Evolutionary conservation across 2,329 filamentous ascomycete genomes (phyloP).

Genomic region (Didymella glomerata): DNA sequence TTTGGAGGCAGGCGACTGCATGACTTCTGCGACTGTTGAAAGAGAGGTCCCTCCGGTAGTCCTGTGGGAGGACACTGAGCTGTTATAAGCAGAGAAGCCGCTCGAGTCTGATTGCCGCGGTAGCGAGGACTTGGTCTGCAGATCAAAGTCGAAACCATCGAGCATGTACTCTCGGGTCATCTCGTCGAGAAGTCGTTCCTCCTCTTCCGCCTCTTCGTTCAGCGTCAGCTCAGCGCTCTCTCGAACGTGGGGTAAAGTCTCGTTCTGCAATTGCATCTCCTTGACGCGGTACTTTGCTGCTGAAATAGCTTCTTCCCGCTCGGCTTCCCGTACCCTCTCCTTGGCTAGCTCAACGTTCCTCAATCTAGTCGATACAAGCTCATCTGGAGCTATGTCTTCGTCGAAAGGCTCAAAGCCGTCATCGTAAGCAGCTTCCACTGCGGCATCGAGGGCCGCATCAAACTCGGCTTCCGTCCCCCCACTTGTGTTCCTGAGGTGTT

Average conservation of each 20-base stretch:
- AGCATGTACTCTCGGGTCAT: constrained; percentile 85
- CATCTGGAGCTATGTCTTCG: constrained; percentile 51
- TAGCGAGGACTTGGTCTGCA: constrained; percentile 71
- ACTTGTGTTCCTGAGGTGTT: constrained; percentile 73
- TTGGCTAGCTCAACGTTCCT: constrained; percentile 78
- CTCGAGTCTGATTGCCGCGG: constrained; percentile 85
- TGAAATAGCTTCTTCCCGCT: constrained; percentile 71
- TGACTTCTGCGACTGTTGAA: constrained; percentile 75
- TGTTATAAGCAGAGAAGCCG: constrained; percentile 83
- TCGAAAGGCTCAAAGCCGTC: constrained; percentile 82
- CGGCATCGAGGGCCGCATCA: constrained; percentile 91
- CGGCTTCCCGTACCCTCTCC: constrained; percentile 76
- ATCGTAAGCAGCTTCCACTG: constrained; percentile 94
- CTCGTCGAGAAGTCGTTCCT: constrained; percentile 73
- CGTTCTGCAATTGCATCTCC: constrained; percentile 54
- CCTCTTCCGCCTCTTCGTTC: constrained; percentile 57
- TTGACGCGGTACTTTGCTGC: constrained; percentile 68
- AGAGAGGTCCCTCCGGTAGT: constrained; percentile 72
- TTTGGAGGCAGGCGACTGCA: constrained; percentile 52
- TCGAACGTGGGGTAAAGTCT: constrained; percentile 54
- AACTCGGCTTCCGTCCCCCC: constrained; percentile 87
- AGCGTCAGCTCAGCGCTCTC: constrained; percentile 49
- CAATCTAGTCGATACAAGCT: constrained; percentile 48
- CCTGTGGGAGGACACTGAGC: constrained; percentile 76
- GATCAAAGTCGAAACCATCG: constrained; percentile 81